Evolutionary conservation across 768 basidiomycete species (phyloP).

Genomic region (Termitomyces sp.): DNA sequence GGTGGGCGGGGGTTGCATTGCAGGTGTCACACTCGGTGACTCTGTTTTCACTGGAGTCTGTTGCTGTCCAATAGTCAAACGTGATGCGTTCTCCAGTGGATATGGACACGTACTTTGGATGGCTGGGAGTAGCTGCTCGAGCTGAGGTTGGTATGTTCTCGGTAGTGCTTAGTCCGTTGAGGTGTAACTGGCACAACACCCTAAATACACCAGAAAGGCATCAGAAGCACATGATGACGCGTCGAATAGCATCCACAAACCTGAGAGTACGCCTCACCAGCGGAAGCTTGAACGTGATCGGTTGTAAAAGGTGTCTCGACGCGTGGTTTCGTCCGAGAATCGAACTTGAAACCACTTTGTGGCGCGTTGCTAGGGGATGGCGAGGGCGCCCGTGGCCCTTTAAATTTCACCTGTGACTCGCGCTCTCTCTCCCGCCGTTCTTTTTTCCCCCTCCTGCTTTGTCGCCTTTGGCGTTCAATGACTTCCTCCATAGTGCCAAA

Average conservation of each 20-base stretch:
- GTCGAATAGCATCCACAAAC: conserved; percentile 33
- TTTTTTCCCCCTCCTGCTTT: conserved; percentile 47
- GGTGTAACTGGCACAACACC: conserved; percentile 44
- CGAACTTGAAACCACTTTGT: conserved; percentile 36
- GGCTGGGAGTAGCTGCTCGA: conserved; percentile 16
- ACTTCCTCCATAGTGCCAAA: conserved; percentile 76
- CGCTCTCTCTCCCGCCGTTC: conserved; percentile 44
- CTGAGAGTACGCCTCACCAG: conserved; percentile 25
- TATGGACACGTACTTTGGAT: conserved; percentile 21
- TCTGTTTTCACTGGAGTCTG: conserved; percentile 32
- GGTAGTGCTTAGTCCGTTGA: conserved; percentile 57
- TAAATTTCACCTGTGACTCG: conserved; percentile 26
- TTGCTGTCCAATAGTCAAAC: conserved; percentile 11
- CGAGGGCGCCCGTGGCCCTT: conserved; percentile 35
- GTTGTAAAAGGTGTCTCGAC: conserved; percentile 37
- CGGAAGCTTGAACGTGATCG: conserved; percentile 23
- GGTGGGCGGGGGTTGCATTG: conserved; percentile 13
- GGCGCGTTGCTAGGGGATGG: conserved; percentile 49
- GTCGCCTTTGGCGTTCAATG: conserved; percentile 66
- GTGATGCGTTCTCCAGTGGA: conserved; percentile 2
- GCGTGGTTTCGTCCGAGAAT: conserved; percentile 51
- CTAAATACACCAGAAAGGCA: conserved; percentile 4
- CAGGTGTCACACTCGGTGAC: conserved; percentile 38
- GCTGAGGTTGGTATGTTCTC: conserved; percentile 40
- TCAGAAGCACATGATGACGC: conserved; percentile 17